Base-by-base conservation (phyloP, 192 early-diverging fungal genomes). In the Coemansia sp. region DNA sequence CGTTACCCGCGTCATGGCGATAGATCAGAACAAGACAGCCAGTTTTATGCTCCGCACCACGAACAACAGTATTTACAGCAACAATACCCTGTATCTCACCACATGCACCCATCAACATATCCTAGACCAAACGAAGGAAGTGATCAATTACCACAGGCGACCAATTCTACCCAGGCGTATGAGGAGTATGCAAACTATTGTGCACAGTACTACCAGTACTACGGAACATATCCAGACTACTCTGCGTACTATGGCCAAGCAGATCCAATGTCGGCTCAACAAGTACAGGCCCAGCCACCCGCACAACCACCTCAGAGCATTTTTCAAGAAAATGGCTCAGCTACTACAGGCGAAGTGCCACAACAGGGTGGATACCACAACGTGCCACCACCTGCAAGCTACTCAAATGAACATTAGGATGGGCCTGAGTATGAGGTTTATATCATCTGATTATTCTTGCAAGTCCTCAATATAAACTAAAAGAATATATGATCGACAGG, bases 201-300 rank as follows among this genome's bases (percentile, higher is more conserved):
- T 60, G 62, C 71, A 5, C 73, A 81, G 54, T 81, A 81, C 26
- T 81, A 81, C 58, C 71, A 81, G 54, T 75, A 81, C 51, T 81
- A 81, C 23, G 78, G 72, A 26, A 60, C 62, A 9, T 81, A 81
- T 16, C 78, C 77, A 19, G 77, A 74, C 56, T 63, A 67, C 30
- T 66, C 71, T 25, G 53, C 48, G 10, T 74, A 78, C 63, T 72
- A 78, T 49, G 52, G 47, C 21, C 69, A 71, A 26, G 51, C 59
- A 18, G 47, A 64, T 16, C 27, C 57, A 7, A 47, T 22, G 2
- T 6, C 62, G 2, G 28, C 56, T 14, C 60, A 58, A 28, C 32
- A 50, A 8, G 66, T 53, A 19, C 57, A 67, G 14, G 25, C 32
- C 22, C 31, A 69, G 27, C 51, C 57, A 25, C 48, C 51, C 14